Conservation (phyloP, 306 rosid genomes). For the Casuarina cunninghamiana region DNA sequence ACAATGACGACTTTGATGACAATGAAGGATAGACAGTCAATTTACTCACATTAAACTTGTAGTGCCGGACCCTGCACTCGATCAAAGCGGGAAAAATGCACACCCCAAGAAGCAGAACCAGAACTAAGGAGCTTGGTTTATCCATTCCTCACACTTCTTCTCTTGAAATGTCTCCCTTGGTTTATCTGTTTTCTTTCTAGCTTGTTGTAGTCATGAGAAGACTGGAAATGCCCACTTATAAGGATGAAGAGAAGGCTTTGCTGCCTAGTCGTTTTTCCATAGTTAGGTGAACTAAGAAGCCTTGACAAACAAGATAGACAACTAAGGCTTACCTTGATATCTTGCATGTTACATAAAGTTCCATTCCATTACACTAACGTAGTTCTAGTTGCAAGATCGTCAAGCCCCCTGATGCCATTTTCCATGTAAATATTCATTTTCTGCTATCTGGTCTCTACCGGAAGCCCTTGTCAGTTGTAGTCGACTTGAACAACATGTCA, state of each 20-base stretch:
- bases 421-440: neutral
- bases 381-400: constrained; percentile 16
- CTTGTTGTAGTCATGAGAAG: constrained; percentile 39
- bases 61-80: constrained; percentile 69
- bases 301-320: constrained; percentile 48
- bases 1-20: neutral
- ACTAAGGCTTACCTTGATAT: constrained; percentile 17
- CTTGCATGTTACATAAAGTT: constrained; percentile 81
- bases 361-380: constrained; percentile 18
- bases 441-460: neutral
- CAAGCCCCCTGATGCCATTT: constrained; percentile 18
- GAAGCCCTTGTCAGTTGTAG: neutral
- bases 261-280: constrained; percentile 70
- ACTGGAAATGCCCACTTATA: constrained; percentile 57
- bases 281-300: constrained; percentile 69
- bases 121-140: constrained; percentile 27
- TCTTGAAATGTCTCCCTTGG: neutral
- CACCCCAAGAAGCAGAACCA: constrained; percentile 44
- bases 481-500: neutral
- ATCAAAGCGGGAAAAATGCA: constrained; percentile 71
- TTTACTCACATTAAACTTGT: constrained; percentile 74
- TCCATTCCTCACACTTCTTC: constrained; percentile 42
- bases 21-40: neutral
- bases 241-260: constrained; percentile 41
- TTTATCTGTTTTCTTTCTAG: neutral